Conservation (phyloP, 2,329 filamentous ascomycete species). For the Coniochaeta hoffmannii region DNA sequence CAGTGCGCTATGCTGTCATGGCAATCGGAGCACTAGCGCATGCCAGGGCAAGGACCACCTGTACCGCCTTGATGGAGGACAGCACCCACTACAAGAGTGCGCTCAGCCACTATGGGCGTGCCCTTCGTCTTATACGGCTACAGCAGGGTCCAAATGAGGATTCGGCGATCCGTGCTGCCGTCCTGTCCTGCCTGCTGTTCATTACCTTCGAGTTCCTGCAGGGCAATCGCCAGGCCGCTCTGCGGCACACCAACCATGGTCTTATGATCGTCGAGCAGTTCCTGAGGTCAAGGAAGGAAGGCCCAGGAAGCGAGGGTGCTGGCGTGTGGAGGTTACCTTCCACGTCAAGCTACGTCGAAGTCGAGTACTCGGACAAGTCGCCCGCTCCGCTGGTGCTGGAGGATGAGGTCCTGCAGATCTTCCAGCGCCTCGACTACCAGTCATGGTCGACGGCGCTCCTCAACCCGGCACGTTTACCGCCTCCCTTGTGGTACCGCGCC, state of each 20-base stretch:
- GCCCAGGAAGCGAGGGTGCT: background rate
- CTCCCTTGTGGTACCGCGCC: constrained; percentile 7
- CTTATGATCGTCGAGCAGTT: constrained; percentile 28
- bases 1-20: constrained; percentile 28
- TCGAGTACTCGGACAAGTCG: constrained; percentile 6
- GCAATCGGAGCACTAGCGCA: constrained; percentile 27
- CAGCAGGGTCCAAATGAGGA: constrained; percentile 7
- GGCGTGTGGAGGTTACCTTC: background rate
- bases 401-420: constrained; percentile 19
- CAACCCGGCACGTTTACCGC: constrained; percentile 8
- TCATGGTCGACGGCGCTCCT: constrained; percentile 18
- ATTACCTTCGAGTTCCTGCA: constrained; percentile 29
- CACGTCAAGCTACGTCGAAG: background rate
- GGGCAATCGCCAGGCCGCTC: constrained; percentile 24
- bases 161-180: constrained; percentile 13
- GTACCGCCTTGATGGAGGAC: background rate
- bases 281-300: constrained; percentile 4
- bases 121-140: constrained; percentile 19
- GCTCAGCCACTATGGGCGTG: constrained; percentile 24
- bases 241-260: constrained; percentile 28
- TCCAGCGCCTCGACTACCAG: constrained; percentile 21
- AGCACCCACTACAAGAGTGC: constrained; percentile 22
- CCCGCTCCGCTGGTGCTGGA: constrained; percentile 16
- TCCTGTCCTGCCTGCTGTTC: constrained; percentile 29
- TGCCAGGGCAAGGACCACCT: constrained; percentile 6